phyloP scores from a whole-genome alignment of 129 eudicot species.

The Apium graveolens region DNA sequence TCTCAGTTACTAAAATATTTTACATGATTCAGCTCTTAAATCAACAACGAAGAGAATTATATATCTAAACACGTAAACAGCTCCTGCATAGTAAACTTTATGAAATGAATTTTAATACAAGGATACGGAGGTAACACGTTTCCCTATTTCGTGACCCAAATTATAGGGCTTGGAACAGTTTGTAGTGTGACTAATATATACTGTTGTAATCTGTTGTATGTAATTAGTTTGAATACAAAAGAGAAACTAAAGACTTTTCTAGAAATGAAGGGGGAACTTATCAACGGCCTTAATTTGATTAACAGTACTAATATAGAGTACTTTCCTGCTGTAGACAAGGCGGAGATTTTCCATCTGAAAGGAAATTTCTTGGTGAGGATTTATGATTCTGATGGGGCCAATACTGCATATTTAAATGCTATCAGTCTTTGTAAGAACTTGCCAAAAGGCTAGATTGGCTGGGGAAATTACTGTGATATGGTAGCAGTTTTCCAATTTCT shows the following conservation, averaged over 20 bases:
- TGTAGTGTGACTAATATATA: neutral
- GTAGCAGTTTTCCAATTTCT: conserved; percentile 17
- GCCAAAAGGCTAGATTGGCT: conserved; percentile 63
- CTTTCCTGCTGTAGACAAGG: conserved; percentile 45
- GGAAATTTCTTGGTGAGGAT: conserved; percentile 54
- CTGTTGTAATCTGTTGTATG: too few relatives aligned
- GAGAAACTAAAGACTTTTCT: conserved; percentile 55
- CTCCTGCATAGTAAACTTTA: neutral
- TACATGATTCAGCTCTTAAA: neutral
- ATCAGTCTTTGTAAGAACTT: conserved; percentile 47
- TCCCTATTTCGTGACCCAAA: neutral
- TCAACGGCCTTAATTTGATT: conserved; percentile 52
- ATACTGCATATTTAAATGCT: conserved; percentile 45
- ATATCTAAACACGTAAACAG: neutral
- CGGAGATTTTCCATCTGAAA: conserved; percentile 50
- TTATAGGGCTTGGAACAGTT: neutral
- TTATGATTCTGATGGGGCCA: conserved; percentile 55
- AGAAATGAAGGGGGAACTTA: conserved; percentile 56
- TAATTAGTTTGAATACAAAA: conserved; percentile 45
- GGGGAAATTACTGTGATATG: conserved; percentile 65
- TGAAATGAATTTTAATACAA: neutral
- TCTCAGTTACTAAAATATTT: neutral
- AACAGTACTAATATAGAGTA: conserved; percentile 53
- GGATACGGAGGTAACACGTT: neutral
- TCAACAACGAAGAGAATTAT: neutral